phyloP scores from a whole-genome alignment of 768 basidiomycete genomes.

The Tulasnella sp. region DNA sequence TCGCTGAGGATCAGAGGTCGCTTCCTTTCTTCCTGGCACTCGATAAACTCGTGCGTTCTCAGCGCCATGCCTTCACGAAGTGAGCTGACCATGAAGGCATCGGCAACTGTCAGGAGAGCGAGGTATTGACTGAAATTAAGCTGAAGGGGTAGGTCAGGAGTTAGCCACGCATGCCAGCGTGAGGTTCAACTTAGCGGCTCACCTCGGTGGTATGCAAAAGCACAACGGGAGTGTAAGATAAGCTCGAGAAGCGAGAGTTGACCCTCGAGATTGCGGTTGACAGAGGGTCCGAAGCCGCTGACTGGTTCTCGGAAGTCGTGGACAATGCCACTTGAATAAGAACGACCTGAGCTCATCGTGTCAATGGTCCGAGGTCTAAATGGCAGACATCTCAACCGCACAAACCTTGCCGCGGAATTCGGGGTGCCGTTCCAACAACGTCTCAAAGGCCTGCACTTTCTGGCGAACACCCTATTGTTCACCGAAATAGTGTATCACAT shows the following conservation, averaged over 20 bases:
- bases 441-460: conserved; percentile 78
- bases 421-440: conserved; percentile 73
- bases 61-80: conserved; percentile 87
- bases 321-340: conserved; percentile 85
- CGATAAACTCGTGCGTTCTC: conserved; percentile 50
- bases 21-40: conserved; percentile 68
- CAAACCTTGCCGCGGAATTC: conserved; percentile 69
- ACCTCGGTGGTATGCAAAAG: conserved; percentile 76
- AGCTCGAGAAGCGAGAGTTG: conserved; percentile 72
- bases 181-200: not conserved
- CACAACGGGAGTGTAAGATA: conserved; percentile 84
- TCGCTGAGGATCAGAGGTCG: conserved; percentile 76
- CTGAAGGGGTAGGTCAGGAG: conserved; percentile 8
- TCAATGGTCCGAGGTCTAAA: not conserved
- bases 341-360: conserved; percentile 48
- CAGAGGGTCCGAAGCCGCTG: conserved; percentile 55
- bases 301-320: conserved; percentile 71
- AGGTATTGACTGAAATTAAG: conserved; percentile 82
- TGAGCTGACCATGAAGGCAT: conserved; percentile 80
- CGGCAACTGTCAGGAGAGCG: conserved; percentile 73
- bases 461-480: conserved; percentile 61
- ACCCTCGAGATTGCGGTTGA: conserved; percentile 73
- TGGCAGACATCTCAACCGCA: not conserved
- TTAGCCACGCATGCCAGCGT: not conserved
- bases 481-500: not conserved